These are phyloP conservation scores for Diaporthe ampelina DNA, from an alignment of 2,329 filamentous ascomycete genomes.

Conservation along the genomic window DNA sequence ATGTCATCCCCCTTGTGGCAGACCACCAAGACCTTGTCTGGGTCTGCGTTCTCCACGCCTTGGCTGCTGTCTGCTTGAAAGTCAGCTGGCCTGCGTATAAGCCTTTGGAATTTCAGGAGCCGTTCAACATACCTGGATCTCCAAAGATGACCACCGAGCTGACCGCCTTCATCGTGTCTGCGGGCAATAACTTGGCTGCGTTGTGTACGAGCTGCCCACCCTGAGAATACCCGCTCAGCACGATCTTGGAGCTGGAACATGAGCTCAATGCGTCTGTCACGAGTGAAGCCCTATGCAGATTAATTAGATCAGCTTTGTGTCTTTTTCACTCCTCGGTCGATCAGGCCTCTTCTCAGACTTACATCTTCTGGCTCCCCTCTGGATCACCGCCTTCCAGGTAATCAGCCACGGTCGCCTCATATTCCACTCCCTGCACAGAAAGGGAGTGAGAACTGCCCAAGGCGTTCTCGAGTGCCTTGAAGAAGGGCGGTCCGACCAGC, in stretches of 20 bases:
- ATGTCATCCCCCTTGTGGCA: conserved; percentile 47
- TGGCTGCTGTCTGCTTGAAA: conserved; percentile 39
- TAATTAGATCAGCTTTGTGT: not conserved
- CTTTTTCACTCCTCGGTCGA: too few species aligned
- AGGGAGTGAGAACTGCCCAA: conserved; percentile 40
- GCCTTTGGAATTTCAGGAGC: too few species aligned
- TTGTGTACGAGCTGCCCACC: conserved; percentile 50
- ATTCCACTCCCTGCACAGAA: conserved; percentile 48
- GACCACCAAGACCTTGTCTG: conserved; percentile 42
- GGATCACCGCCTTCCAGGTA: conserved; percentile 47
- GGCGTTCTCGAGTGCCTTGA: conserved; percentile 42
- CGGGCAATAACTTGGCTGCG: conserved; percentile 44
- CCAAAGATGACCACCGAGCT: conserved; percentile 49
- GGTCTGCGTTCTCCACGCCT: conserved; percentile 40
- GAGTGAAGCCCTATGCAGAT: conserved; percentile 50
- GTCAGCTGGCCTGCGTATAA: conserved; percentile 11
- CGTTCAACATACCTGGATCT: conserved; percentile 44
- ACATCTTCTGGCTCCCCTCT: conserved; percentile 39
- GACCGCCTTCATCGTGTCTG: conserved; percentile 42
- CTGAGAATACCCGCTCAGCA: conserved; percentile 56
- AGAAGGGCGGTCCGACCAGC: conserved; percentile 46
- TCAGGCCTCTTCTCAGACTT: not conserved
- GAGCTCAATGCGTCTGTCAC: conserved; percentile 47
- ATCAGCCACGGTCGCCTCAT: conserved; percentile 44
- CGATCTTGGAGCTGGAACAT: conserved; percentile 57